Base-by-base conservation (phyloP, 495 filamentous ascomycete genomes). In the Xylaria venustula region DNA sequence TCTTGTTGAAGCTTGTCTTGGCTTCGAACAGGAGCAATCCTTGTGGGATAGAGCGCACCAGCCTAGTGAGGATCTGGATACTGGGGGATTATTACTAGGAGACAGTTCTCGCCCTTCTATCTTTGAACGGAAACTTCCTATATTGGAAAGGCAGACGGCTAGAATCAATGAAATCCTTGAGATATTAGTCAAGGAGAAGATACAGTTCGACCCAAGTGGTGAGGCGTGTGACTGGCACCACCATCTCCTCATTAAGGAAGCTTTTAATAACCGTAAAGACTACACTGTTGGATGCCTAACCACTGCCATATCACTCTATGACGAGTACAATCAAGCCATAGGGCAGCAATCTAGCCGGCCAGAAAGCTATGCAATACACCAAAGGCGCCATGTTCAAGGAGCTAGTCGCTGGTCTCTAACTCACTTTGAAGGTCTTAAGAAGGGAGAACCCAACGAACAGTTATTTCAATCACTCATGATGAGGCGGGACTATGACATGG, bases 161-260 rank as follows among this genome's bases (percentile, higher is more conserved):
- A 34, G 65, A 9, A 49, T 68, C 52, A 61, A 66, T 25, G 65
- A 72, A 26, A 68, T 67, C 7, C 44, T 70, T 12, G 14, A 48
- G 22, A 65, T 68, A 54, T 8, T 40, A 40, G 3, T 62, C 70
- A 3, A 47, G 19, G 8, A 47, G 44, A 22, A 6, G 2, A 22
- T 26, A 7, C 23, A 47, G 44, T n/a, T 5, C 12, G 7, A 47
- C 3, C 44, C 19, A 23, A 22, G 14, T 17, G 19, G 23, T 22
- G 44, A 47, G 44, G 3, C 14, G 14, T 6, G 3, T 4, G 5
- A 4, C 19, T 7, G 4, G 2, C 7, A 22, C 4, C 44, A 47
- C 54, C 50, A 26, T 8, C 8, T 5, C 15, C 44, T 47, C 19
- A 22, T 47, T 4, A 8, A 47, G 7, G 4, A 3, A 47, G 17